These are phyloP conservation scores for Bipolaris bicolor DNA, from an alignment of 2,329 filamentous ascomycete species.

Conservation along the genomic window DNA sequence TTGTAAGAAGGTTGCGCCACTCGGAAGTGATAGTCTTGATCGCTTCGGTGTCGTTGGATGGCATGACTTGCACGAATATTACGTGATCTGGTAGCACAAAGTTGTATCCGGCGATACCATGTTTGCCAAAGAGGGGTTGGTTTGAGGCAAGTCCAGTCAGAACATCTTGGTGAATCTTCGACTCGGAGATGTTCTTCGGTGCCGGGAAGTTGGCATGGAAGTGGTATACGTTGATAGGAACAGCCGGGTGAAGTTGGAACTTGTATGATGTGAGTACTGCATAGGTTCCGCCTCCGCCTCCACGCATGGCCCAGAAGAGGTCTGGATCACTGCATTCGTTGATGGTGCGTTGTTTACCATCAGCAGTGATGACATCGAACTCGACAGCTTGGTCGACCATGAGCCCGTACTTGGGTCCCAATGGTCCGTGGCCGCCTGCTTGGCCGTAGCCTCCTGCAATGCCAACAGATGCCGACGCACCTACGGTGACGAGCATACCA, in stretches of 20 bases:
- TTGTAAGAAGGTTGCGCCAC: conserved; percentile 40
- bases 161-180: conserved; percentile 40
- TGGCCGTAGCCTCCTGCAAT: conserved; percentile 52
- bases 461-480: conserved; percentile 55
- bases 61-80: conserved; percentile 41
- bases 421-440: conserved; percentile 62
- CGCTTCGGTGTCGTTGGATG: conserved; percentile 31
- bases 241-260: conserved; percentile 44
- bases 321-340: conserved; percentile 45
- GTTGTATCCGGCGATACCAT: conserved; percentile 46
- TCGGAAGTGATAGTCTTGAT: conserved; percentile 37
- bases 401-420: conserved; percentile 55
- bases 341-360: conserved; percentile 39
- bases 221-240: conserved; percentile 45
- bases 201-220: conserved; percentile 41
- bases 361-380: conserved; percentile 45
- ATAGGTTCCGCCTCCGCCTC: conserved; percentile 46
- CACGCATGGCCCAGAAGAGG: conserved; percentile 48
- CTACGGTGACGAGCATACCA: conserved; percentile 45
- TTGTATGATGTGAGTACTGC: conserved; percentile 47
- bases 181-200: conserved; percentile 38
- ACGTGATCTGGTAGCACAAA: conserved; percentile 43
- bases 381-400: conserved; percentile 48
- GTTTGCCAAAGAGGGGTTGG: conserved; percentile 36
- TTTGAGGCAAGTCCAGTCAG: conserved; percentile 40